Base-by-base conservation (phyloP, 495 filamentous ascomycete genomes). In the Xylaria acuta region DNA sequence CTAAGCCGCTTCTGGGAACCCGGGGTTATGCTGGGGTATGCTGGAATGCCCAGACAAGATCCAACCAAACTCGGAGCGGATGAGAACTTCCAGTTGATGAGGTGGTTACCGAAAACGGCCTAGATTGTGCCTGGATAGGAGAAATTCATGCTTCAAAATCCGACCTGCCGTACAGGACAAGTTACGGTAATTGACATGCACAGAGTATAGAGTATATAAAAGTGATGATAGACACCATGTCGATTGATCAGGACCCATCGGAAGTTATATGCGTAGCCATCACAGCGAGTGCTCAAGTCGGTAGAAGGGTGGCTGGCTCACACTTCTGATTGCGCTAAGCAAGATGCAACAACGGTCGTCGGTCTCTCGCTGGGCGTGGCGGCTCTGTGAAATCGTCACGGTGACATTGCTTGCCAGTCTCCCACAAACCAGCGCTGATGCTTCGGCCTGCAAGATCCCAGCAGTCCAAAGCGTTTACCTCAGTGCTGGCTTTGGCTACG, bases 401-500 rank as follows among this genome's bases (percentile, higher is more conserved):
- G 6, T n/a, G 20, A 22, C 20, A 12, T 45, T 51, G 11, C 11
- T 30, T 14, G 66, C 51, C 22, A 69, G 5, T n/a, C 49, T 56
- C 1, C 53, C 65, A n/a, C 18, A 30, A 11, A 3, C 72, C 5
- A 58, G 74, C 40, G 70, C 76, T 43, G 75, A 76, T 43, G 49
- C 67, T 2, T 78, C 78, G 5, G 72, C 74, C 5, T 80, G 78
- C 58, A 75, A 76, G 20, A 43, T 80, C 5, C 74, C 74, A 1
- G 75, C 76, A 0, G 65, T 72, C 53, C 67, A 64, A 38, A 63
- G 67, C 22, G 71, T 78, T 5, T 74, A 76, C 30, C 74, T 80
- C 20, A 78, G 77, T 63, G 64, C 71, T 0, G 78, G 78, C 16
- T 79, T 79, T 62, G 74, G 74, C 9, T 75, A 74, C 53, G 71